phyloP scores from a whole-genome alignment of 352 stramenopile species.

The Elongisporangium anandrum region DNA sequence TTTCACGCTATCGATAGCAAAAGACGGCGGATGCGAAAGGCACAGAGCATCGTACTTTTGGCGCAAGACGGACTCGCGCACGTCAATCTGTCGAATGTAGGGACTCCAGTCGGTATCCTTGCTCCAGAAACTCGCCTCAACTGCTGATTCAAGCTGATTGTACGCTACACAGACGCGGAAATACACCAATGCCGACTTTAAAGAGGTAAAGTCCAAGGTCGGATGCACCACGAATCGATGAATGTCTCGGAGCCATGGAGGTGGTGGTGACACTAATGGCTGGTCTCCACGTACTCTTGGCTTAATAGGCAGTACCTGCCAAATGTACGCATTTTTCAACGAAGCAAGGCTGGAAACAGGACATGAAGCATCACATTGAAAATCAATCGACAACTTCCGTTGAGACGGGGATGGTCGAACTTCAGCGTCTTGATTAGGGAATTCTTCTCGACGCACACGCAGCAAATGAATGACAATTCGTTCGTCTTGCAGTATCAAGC shows the following conservation, averaged over 20 bases:
- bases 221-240: constrained; percentile 49
- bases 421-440: constrained; percentile 1
- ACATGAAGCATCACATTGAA: constrained; percentile 36
- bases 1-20: constrained; percentile 64
- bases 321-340: constrained; percentile 33
- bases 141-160: constrained; percentile 17
- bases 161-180: constrained; percentile 40
- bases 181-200: constrained; percentile 7
- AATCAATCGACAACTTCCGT: constrained; percentile 15
- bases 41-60: constrained; percentile 43
- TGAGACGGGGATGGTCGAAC: too few species aligned
- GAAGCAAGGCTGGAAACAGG: constrained; percentile 17
- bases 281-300: background rate
- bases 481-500: constrained; percentile 32
- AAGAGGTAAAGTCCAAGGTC: constrained; percentile 27
- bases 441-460: background rate
- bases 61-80: constrained; percentile 29
- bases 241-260: constrained; percentile 54
- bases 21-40: constrained; percentile 37
- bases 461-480: constrained; percentile 36
- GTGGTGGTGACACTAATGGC: constrained; percentile 1
- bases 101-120: constrained; percentile 40
- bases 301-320: constrained; percentile 21
- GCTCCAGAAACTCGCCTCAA: constrained; percentile 63
- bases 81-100: constrained; percentile 21